These are phyloP conservation scores for Chytriomyces hyalinus DNA, from an alignment of 192 early-diverging fungal genomes.

Conservation along the genomic window DNA sequence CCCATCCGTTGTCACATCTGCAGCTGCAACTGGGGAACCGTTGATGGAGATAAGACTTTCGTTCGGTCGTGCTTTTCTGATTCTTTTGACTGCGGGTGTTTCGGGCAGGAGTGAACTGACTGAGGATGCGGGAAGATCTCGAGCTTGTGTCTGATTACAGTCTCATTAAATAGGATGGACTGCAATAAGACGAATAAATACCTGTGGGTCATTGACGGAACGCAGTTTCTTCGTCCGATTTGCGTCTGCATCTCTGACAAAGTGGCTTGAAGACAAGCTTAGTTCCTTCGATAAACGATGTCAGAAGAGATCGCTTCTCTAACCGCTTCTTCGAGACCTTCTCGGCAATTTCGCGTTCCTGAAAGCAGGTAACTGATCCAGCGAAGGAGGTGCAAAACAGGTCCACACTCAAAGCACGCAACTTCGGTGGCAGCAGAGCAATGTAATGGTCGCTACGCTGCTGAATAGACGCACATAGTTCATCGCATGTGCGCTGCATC, in stretches of 20 bases:
- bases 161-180: background rate
- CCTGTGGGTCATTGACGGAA: too few relatives aligned
- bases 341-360: conserved; percentile 1
- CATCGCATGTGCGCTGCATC: too few relatives aligned
- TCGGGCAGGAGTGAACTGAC: conserved; percentile 1
- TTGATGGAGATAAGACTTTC: conserved; percentile 7
- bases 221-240: background rate
- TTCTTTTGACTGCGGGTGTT: background rate
- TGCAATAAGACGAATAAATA: too few relatives aligned
- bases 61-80: conserved; percentile 2
- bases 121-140: background rate
- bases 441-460: background rate
- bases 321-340: background rate
- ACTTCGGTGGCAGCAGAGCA: background rate
- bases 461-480: background rate
- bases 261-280: background rate
- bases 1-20: background rate
- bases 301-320: background rate
- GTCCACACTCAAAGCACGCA: background rate
- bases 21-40: background rate
- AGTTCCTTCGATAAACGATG: background rate
- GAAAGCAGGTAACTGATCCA: conserved; percentile 4
- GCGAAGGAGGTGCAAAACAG: background rate
- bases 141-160: background rate
- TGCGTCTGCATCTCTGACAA: background rate